These are phyloP conservation scores for Podila verticillata DNA, from an alignment of 192 early-diverging fungal species.

Conservation along the genomic window DNA sequence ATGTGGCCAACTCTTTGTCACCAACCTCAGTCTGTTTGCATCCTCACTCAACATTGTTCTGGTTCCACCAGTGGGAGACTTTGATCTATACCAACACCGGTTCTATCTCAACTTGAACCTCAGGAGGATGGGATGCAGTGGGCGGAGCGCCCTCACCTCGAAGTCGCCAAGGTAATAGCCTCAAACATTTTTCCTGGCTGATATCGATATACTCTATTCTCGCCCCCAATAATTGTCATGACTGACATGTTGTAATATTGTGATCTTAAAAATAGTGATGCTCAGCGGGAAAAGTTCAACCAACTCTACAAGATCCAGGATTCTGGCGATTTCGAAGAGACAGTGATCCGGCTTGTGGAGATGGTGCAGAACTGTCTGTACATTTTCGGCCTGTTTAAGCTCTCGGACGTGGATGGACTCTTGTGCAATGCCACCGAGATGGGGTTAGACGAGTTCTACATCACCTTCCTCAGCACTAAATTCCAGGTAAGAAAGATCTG, in stretches of 20 bases:
- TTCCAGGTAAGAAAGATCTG: constrained; percentile 18
- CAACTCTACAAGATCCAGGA: constrained; percentile 60
- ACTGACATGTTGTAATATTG: too few species aligned
- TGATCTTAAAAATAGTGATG: constrained; percentile 37
- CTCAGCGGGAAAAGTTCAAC: constrained; percentile 62
- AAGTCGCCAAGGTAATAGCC: constrained; percentile 52
- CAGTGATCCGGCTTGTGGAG: constrained; percentile 56
- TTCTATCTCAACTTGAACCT: constrained; percentile 64
- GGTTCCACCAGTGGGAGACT: constrained; percentile 58
- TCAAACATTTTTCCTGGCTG: not conserved
- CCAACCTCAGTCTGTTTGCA: constrained; percentile 56
- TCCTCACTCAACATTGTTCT: constrained; percentile 61
- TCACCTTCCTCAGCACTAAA: constrained; percentile 44
- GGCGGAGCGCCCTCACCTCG: constrained; percentile 61
- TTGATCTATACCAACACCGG: constrained; percentile 53
- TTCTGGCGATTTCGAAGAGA: constrained; percentile 54
- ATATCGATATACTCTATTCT: not conserved
- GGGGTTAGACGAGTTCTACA: constrained; percentile 55
- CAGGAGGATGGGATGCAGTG: constrained; percentile 58
- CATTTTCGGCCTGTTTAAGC: constrained; percentile 53
- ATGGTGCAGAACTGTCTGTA: constrained; percentile 56
- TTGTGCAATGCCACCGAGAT: constrained; percentile 56
- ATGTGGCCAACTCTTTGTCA: constrained; percentile 56
- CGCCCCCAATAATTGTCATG: too few species aligned
- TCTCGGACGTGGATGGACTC: constrained; percentile 58